Conservation (phyloP, 2,329 filamentous ascomycete genomes). For the Aspergillus quadricinctus region DNA sequence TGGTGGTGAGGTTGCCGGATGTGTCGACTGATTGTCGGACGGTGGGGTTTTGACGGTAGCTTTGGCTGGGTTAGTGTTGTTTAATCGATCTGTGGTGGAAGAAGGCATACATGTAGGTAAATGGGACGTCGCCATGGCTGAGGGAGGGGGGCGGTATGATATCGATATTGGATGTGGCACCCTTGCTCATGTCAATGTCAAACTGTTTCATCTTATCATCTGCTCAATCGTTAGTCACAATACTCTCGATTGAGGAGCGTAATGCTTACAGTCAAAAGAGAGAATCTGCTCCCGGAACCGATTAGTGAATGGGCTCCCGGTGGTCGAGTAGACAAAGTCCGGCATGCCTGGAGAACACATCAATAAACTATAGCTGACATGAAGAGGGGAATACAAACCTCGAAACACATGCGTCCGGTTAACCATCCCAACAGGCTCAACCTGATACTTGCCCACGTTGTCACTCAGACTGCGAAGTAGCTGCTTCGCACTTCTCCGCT, state of each 20-base stretch:
- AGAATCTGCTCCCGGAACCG: conserved; percentile 68
- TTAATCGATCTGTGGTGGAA: conserved; percentile 9
- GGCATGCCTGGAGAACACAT: conserved; percentile 54
- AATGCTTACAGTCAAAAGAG: conserved; percentile 60
- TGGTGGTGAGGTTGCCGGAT: conserved; percentile 55
- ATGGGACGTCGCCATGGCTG: conserved; percentile 68
- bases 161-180: conserved; percentile 58
- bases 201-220: conserved; percentile 61
- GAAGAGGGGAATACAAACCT: conserved; percentile 41
- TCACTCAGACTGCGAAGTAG: conserved; percentile 57
- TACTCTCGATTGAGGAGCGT: not conserved
- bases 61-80: conserved; percentile 36
- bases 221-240: conserved; percentile 20
- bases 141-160: conserved; percentile 77
- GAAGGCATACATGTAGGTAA: conserved; percentile 51
- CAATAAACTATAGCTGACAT: not conserved
- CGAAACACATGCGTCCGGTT: conserved; percentile 83
- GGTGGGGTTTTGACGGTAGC: conserved; percentile 81
- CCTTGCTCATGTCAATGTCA: conserved; percentile 60
- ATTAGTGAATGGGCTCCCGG: conserved; percentile 63
- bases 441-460: conserved; percentile 61
- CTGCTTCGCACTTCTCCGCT: conserved; percentile 23
- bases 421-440: conserved; percentile 68
- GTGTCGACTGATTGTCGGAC: conserved; percentile 60
- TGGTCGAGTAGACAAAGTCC: conserved; percentile 79